Conservation (phyloP, 306 rosid species). For the Trichosanthes truncata region DNA sequence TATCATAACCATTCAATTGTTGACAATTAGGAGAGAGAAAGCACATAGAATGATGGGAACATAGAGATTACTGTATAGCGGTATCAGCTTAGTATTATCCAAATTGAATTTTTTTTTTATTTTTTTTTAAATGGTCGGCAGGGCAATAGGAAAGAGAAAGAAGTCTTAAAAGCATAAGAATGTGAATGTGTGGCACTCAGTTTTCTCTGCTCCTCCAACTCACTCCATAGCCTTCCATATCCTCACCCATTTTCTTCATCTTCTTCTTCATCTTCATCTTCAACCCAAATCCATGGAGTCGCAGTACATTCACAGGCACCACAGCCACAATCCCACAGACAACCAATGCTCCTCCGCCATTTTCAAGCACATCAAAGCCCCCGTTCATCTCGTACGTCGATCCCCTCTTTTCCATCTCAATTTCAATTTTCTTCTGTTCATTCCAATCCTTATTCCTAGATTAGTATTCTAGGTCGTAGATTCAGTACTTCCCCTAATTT, state of each 20-base stretch:
- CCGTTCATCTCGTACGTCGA: constrained; percentile 63
- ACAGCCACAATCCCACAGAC: constrained; percentile 58
- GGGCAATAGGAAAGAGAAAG: neutral
- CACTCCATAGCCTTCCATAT: neutral
- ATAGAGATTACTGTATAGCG: too few relatives aligned
- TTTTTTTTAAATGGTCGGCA: too few relatives aligned
- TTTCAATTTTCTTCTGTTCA: neutral
- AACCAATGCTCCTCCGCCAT: constrained; percentile 89
- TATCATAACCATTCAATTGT: too few relatives aligned
- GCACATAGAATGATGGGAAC: too few relatives aligned
- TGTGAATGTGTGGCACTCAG: neutral
- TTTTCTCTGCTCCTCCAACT: neutral
- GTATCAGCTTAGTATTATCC: too few relatives aligned
- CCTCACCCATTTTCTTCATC: neutral
- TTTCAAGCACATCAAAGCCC: constrained; percentile 80
- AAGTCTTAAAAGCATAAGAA: neutral
- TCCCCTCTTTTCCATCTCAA: neutral
- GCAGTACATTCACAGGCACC: constrained; percentile 81
- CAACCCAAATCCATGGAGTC: constrained; percentile 35
- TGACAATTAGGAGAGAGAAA: too few relatives aligned
- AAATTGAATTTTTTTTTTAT: too few relatives aligned
- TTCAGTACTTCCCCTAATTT: neutral
- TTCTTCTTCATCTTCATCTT: neutral
- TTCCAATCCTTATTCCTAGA: neutral
- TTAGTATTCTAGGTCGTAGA: neutral